phyloP scores from a whole-genome alignment of 2,329 filamentous ascomycete genomes.

The Apiospora saccharicola region DNA sequence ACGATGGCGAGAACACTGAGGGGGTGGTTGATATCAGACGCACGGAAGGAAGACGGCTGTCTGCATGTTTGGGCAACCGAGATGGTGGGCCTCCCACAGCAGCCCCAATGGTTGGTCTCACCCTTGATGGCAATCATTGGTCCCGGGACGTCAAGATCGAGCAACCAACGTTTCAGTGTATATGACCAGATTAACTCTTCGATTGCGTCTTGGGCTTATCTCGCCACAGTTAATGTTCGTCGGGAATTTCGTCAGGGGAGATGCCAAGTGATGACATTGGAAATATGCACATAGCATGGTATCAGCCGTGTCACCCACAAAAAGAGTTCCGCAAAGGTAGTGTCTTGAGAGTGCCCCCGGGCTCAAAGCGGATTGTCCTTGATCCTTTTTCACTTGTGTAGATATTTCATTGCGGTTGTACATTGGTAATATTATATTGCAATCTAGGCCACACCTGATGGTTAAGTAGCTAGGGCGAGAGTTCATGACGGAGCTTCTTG shows the following conservation, averaged over 20 bases:
- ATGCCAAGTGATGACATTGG: background rate
- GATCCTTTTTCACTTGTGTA: background rate
- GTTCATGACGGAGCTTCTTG: background rate
- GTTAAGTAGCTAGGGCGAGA: background rate
- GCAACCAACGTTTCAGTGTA: background rate
- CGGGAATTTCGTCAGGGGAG: background rate
- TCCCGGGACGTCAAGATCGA: background rate
- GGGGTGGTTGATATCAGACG: background rate
- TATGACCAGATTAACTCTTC: background rate
- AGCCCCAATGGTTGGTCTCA: background rate
- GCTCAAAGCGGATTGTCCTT: background rate
- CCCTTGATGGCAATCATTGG: background rate
- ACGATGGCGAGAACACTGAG: background rate
- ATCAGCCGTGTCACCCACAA: background rate
- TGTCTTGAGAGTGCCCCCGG: background rate
- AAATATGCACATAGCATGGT: background rate
- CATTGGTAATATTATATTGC: background rate
- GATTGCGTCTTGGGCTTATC: too few relatives aligned
- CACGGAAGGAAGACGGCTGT: background rate
- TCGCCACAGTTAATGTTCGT: background rate
- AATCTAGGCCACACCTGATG: background rate
- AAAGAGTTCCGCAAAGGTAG: background rate
- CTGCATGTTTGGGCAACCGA: background rate
- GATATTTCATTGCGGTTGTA: background rate
- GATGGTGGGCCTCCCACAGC: slow-evolving; percentile 12